phyloP scores from a whole-genome alignment of 208 protist genomes.

The Acanthamoeba triangularis region DNA sequence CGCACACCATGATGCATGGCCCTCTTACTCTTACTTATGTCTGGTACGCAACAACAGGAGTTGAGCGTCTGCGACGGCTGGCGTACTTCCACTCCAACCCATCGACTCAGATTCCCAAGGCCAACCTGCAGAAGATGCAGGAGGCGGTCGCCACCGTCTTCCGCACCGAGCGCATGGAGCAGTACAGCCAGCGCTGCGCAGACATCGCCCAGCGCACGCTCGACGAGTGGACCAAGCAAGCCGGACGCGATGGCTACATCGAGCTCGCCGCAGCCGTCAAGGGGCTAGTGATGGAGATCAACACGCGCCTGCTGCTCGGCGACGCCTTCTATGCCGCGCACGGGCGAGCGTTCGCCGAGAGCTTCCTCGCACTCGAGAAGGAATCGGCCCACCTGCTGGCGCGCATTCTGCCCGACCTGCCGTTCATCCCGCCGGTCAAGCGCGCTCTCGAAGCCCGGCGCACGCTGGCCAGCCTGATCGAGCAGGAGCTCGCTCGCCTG shows the following conservation, averaged over 20 bases:
- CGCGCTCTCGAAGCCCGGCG: conserved; percentile 5
- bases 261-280: not conserved
- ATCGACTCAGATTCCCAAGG: not conserved
- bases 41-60: not conserved
- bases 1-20: not conserved
- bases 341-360: conserved; percentile 3
- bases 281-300: conserved; percentile 39
- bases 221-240: not conserved
- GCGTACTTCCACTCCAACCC: conserved; percentile 36
- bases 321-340: conserved; percentile 7
- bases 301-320: conserved; percentile 13
- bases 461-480: conserved; percentile 10
- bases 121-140: not conserved
- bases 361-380: not conserved
- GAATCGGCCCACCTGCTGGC: not conserved
- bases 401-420: not conserved
- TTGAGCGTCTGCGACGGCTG: not conserved
- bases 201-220: not conserved
- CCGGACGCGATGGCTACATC: not conserved
- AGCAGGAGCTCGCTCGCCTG: not conserved
- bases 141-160: not conserved
- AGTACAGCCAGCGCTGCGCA: conserved; percentile 1
- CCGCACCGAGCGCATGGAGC: not conserved
- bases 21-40: not conserved
- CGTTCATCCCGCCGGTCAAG: not conserved